Conservation (phyloP, 1,284 basidiomycete genomes). For the Tylopilus sp. region DNA sequence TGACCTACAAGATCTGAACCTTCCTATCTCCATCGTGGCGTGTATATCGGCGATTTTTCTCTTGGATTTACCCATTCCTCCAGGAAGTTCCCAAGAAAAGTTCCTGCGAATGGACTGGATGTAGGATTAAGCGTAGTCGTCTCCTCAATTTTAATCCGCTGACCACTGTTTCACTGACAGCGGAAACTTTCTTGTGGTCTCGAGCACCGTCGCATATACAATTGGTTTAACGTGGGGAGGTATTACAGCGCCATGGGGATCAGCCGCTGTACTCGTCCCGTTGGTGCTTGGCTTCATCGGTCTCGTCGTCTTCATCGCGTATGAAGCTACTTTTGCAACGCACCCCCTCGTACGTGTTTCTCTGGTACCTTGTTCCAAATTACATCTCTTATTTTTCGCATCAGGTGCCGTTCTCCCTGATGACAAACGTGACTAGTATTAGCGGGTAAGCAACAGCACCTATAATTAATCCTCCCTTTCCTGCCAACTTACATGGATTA, state of each 20-base stretch:
- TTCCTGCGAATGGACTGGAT: slow-evolving; percentile 15
- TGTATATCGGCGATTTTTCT: slow-evolving; percentile 3
- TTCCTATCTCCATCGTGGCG: slow-evolving; percentile 14
- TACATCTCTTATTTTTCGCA: background rate
- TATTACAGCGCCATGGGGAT: slow-evolving; percentile 14
- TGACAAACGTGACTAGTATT: slow-evolving; percentile 14
- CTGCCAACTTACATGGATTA: background rate
- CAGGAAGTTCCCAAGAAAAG: slow-evolving; percentile 6
- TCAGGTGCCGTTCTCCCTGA: slow-evolving; percentile 16
- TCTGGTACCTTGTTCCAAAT: background rate
- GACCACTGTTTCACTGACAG: background rate
- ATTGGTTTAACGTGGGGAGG: slow-evolving; percentile 19
- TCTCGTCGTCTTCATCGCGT: slow-evolving; percentile 8
- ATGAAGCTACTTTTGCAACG: slow-evolving; percentile 14
- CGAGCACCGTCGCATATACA: slow-evolving; percentile 12
- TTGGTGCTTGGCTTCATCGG: slow-evolving; percentile 16
- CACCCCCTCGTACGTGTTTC: slow-evolving; percentile 11
- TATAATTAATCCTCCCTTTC: background rate
- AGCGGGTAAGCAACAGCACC: slow-evolving; percentile 14
- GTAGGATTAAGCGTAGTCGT: background rate
- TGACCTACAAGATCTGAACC: slow-evolving; percentile 16
- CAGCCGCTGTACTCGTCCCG: slow-evolving; percentile 10
- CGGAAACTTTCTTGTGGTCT: slow-evolving; percentile 17
- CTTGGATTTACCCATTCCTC: slow-evolving; percentile 13
- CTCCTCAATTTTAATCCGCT: background rate